Evolutionary conservation across 148 eudicot genomes (phyloP).

Genomic region (Nyssa sinensis): DNA sequence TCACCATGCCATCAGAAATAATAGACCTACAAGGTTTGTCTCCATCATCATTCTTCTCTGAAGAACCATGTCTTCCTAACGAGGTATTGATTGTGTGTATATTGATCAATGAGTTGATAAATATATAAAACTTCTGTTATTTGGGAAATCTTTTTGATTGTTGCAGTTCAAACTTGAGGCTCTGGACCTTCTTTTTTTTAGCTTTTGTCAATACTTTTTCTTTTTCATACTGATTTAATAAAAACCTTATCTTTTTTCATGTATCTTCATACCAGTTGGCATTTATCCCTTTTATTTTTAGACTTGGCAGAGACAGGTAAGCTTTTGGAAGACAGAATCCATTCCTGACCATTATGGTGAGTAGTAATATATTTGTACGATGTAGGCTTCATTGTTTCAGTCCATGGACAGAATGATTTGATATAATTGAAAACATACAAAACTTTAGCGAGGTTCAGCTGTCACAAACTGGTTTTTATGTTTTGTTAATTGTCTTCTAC

Average conservation of each 20-base stretch:
- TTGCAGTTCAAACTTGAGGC: neutral
- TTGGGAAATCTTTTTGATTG: neutral
- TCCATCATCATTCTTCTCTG: conserved; percentile 42
- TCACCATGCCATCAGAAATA: conserved; percentile 48
- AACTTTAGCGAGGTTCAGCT: neutral
- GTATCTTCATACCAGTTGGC: conserved; percentile 1
- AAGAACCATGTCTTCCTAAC: conserved; percentile 41
- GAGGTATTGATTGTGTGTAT: conserved; percentile 35
- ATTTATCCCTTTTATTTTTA: neutral
- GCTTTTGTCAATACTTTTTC: neutral
- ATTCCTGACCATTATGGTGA: conserved; percentile 41
- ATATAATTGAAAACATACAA: neutral
- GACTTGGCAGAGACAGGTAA: conserved; percentile 54
- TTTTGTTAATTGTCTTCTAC: neutral
- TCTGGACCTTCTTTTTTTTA: neutral
- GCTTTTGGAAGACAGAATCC: conserved; percentile 48
- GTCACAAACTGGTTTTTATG: neutral
- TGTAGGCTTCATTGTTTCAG: neutral
- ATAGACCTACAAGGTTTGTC: conserved; percentile 48
- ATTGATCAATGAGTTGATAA: neutral
- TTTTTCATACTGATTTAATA: no score
- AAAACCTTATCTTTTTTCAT: no score
- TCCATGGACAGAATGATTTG: neutral
- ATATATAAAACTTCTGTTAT: no score
- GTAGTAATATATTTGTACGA: neutral